Conservation (phyloP, 129 eudicot genomes). For the Centaurea solstitialis region DNA sequence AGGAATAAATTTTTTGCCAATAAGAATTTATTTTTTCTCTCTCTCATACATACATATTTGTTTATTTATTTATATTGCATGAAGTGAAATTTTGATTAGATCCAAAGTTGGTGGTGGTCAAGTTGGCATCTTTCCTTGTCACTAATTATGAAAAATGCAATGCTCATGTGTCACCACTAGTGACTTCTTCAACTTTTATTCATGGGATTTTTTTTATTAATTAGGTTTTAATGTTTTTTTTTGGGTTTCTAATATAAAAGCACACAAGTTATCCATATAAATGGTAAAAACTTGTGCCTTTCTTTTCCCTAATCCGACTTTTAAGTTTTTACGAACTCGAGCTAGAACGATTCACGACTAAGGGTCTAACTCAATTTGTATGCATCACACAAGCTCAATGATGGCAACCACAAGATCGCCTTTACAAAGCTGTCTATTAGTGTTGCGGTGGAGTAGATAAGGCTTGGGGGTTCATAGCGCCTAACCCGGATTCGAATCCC, state of each 20-base stretch:
- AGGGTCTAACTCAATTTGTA: background rate
- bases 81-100: constrained; percentile 12
- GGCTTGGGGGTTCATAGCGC: too few species aligned
- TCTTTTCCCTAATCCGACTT: background rate
- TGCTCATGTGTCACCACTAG: background rate
- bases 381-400: background rate
- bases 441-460: too few species aligned
- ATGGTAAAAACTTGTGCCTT: background rate
- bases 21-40: too few species aligned
- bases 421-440: background rate
- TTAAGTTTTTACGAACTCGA: background rate
- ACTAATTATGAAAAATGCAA: background rate
- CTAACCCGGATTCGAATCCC: too few species aligned
- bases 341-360: background rate
- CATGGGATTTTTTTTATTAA: background rate
- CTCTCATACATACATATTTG: background rate
- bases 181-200: background rate
- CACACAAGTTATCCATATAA: background rate
- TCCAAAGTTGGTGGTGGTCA: constrained; percentile 28
- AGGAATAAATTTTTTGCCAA: background rate
- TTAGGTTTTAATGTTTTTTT: background rate
- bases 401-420: background rate
- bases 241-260: background rate
- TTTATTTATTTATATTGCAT: background rate
- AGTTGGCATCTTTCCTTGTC: constrained; percentile 31